Percentiles rank a stretch among this genome's conserved stretches.
phyloP scores from a whole-genome alignment of 768 basidiomycete species.

The Inosperma sp. region DNA sequence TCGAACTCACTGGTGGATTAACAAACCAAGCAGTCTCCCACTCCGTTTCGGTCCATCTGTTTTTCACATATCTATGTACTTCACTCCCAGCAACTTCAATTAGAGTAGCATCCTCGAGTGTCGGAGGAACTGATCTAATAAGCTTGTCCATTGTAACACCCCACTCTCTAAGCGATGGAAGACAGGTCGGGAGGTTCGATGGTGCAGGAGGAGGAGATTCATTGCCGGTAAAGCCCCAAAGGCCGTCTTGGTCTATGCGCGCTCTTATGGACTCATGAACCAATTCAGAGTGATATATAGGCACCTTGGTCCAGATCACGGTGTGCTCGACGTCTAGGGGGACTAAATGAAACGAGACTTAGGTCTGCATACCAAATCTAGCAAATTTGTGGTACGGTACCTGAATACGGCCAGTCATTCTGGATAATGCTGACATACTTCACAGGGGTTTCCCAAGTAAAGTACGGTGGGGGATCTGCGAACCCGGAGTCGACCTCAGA shows the following conservation, averaged over 20 bases:
- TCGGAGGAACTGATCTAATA: slow-evolving; percentile 47
- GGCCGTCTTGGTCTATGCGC: slow-evolving; percentile 67
- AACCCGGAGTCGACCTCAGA: slow-evolving; percentile 25
- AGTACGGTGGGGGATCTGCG: slow-evolving; percentile 47
- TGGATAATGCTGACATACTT: slow-evolving; percentile 64
- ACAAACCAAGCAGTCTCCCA: slow-evolving; percentile 95
- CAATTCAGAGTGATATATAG: slow-evolving; percentile 60
- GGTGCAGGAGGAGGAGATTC: slow-evolving; percentile 53
- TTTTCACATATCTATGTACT: slow-evolving; percentile 58
- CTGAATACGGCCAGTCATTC: slow-evolving; percentile 90
- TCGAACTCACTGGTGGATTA: slow-evolving; percentile 68
- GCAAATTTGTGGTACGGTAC: slow-evolving; percentile 32
- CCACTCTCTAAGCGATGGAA: slow-evolving; percentile 69
- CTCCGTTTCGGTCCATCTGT: slow-evolving; percentile 61
- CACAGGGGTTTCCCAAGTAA: slow-evolving; percentile 56
- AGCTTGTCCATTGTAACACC: slow-evolving; percentile 59
- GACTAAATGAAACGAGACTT: slow-evolving; percentile 34
- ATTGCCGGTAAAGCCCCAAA: slow-evolving; percentile 78
- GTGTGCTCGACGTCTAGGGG: slow-evolving; percentile 70
- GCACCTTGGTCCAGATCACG: slow-evolving; percentile 73
- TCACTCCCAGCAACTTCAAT: slow-evolving; percentile 51
- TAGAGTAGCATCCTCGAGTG: slow-evolving; percentile 48
- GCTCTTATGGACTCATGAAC: slow-evolving; percentile 46
- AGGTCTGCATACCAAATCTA: neutral
- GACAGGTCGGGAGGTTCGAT: slow-evolving; percentile 49